Conservation (phyloP, 139 green algal genomes). For the Micromonas pusilla region DNA sequence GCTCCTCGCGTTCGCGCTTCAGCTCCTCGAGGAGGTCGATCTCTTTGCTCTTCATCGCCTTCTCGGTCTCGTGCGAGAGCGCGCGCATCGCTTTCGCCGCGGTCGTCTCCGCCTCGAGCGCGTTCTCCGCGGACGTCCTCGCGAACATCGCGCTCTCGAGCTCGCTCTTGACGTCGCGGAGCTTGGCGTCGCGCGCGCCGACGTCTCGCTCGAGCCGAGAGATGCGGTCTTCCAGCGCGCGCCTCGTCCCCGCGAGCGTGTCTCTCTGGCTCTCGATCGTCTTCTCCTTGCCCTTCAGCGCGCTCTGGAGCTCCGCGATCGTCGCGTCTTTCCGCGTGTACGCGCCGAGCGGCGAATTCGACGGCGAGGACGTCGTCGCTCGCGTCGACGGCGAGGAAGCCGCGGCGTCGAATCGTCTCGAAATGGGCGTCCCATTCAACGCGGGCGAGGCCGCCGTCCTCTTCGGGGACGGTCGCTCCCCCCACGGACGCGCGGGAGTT, state of each 20-base stretch:
- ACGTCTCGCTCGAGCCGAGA: background rate
- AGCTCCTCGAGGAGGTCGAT: background rate
- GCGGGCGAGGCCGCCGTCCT: no score
- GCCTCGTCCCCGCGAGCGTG: background rate
- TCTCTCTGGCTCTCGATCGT: background rate
- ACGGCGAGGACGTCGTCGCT: no score
- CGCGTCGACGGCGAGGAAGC: no score
- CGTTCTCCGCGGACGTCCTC: background rate
- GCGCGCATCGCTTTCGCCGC: background rate
- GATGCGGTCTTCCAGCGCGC: background rate
- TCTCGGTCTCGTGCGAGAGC: background rate
- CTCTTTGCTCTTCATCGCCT: background rate
- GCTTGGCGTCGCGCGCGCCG: background rate
- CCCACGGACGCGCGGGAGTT: no score
- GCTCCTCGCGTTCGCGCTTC: background rate
- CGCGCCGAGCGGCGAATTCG: no score
- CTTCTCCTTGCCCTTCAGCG: background rate
- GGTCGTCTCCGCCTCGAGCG: background rate
- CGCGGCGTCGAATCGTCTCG: no score
- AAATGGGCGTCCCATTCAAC: no score
- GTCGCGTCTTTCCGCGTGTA: no score
- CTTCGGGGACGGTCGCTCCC: no score
- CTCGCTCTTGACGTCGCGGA: background rate
- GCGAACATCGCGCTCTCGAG: background rate
- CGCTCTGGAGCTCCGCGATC: background rate